These are phyloP conservation scores for Aegilops sharonensis DNA, from an alignment of 176 grass and related monocot genomes.

Conservation along the genomic window DNA sequence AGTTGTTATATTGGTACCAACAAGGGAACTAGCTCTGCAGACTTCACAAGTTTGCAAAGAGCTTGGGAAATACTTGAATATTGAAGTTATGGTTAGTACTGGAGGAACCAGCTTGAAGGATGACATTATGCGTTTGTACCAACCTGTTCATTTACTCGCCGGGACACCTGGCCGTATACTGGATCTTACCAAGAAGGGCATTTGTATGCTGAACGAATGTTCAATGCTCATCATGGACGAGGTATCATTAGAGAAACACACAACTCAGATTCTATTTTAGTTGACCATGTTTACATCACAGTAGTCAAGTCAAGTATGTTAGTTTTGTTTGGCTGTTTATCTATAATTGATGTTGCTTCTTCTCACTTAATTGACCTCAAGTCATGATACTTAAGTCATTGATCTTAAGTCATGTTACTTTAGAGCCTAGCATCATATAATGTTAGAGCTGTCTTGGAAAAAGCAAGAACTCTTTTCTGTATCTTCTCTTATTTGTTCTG, in stretches of 20 bases:
- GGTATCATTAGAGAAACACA: not conserved
- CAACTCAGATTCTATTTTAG: not conserved
- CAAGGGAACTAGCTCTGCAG: conserved; percentile 89
- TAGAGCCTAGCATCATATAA: not conserved
- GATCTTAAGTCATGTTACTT: not conserved
- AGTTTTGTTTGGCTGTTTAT: conserved; percentile 1
- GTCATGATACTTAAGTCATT: not conserved
- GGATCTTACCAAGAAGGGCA: conserved; percentile 81
- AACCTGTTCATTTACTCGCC: conserved; percentile 91
- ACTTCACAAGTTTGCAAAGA: conserved; percentile 99
- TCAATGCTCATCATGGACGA: conserved; percentile 69
- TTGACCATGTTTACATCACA: not conserved
- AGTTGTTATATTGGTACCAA: conserved; percentile 97
- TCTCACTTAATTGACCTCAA: not conserved
- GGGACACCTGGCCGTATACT: conserved; percentile 90
- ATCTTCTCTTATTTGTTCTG: not conserved
- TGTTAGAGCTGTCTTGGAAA: not conserved
- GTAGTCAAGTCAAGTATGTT: not conserved
- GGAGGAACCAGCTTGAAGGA: conserved; percentile 97
- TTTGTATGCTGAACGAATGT: conserved; percentile 88
- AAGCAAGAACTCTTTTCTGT: not conserved
- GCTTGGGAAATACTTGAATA: conserved; percentile 87
- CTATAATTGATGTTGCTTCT: not conserved
- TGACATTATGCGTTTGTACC: conserved; percentile 93
- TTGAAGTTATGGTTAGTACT: conserved; percentile 92